phyloP scores from a whole-genome alignment of 2,329 filamentous ascomycete genomes.

The Aquanectria penicillioides region DNA sequence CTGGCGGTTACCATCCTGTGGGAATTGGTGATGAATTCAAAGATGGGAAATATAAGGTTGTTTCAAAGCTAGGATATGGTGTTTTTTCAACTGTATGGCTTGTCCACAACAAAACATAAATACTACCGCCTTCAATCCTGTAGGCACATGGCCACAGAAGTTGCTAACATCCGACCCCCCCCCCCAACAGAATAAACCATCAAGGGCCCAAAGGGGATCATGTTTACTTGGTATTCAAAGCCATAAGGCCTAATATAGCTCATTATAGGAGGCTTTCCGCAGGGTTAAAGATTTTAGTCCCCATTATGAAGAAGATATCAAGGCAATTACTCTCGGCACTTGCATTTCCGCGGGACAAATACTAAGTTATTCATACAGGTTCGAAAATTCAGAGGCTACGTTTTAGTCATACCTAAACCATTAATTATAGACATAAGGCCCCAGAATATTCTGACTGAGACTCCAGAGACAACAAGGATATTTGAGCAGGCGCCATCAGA shows the following conservation, averaged over 20 bases:
- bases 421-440: slow-evolving; percentile 37
- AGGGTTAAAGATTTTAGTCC: slow-evolving; percentile 16
- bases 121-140: not conserved
- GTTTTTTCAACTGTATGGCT: not conserved
- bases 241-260: slow-evolving; percentile 42
- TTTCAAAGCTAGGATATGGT: not conserved
- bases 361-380: slow-evolving; percentile 38
- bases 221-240: slow-evolving; percentile 43
- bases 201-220: slow-evolving; percentile 44
- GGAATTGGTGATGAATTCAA: not conserved
- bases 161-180: slow-evolving; percentile 37
- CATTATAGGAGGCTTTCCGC: slow-evolving; percentile 29
- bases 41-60: not conserved
- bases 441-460: slow-evolving; percentile 38
- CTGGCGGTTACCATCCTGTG: not conserved
- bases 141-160: slow-evolving; percentile 43
- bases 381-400: not conserved
- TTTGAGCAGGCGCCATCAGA: slow-evolving; percentile 32
- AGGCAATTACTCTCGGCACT: slow-evolving; percentile 33
- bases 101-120: not conserved
- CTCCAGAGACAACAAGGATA: slow-evolving; percentile 30
- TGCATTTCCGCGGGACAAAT: slow-evolving; percentile 31
- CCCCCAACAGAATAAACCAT: slow-evolving; percentile 41
- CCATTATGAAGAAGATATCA: slow-evolving; percentile 28
- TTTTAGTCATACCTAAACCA: not conserved